Conservation (phyloP, 768 basidiomycete species). For the Lactarius tabidus region DNA sequence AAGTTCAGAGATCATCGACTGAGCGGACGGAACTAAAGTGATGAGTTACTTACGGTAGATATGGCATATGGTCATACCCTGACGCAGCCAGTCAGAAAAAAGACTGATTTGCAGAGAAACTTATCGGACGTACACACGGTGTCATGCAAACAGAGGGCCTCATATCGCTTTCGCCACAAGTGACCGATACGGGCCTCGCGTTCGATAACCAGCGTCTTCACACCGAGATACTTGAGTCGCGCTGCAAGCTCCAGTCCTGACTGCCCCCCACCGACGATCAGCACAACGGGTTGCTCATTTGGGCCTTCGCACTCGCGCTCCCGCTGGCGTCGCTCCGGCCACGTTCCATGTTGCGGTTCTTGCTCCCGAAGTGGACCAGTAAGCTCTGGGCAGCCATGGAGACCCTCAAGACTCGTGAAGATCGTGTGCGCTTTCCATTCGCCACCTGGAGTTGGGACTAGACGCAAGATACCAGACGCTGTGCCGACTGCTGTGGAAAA, state of each 20-base stretch:
- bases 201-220: conserved; percentile 56
- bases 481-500: conserved; percentile 42
- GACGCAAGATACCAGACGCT: conserved; percentile 43
- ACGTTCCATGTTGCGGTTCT: conserved; percentile 40
- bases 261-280: conserved; percentile 52
- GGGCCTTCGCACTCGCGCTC: conserved; percentile 35
- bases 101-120: conserved; percentile 19
- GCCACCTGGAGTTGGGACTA: conserved; percentile 41
- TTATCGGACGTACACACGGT: conserved; percentile 52
- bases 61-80: conserved; percentile 58
- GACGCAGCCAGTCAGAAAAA: not conserved
- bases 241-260: conserved; percentile 55
- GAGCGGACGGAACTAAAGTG: not conserved
- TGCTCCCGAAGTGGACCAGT: conserved; percentile 34
- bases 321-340: conserved; percentile 37
- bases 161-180: conserved; percentile 64
- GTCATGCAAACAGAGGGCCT: conserved; percentile 63
- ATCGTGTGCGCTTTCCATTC: conserved; percentile 46
- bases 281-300: conserved; percentile 46
- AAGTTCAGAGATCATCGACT: not conserved
- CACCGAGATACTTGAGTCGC: conserved; percentile 50
- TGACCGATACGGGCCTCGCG: conserved; percentile 56
- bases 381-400: conserved; percentile 44
- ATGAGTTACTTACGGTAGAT: conserved; percentile 27
- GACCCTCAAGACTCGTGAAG: conserved; percentile 49